Base-by-base conservation (phyloP, 306 rosid genomes). In the Fragaria nilgerrensis region DNA sequence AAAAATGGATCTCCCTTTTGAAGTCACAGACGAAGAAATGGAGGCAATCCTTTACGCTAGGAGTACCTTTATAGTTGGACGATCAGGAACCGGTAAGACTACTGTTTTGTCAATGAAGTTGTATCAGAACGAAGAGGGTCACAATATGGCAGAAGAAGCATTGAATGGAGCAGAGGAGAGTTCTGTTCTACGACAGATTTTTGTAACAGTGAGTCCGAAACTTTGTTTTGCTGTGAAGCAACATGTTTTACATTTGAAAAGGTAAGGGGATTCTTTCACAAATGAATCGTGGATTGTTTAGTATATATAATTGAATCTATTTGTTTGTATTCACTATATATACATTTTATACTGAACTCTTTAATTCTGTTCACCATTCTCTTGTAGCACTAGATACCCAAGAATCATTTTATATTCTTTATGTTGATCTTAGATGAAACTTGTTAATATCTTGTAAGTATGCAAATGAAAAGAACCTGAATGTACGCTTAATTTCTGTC, bases 81-180 rank as follows among this genome's bases (percentile, higher is more conserved):
- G 95, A 11, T 92, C 95, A 32, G 97, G 97, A 36, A 90, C 97
- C 1, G 97, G 97, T 9, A 92, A 92, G 85, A 92, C 95, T 5
- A 90, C 95, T 45, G 87, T 92, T 48, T 61, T 92, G 83, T 85
- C 95, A 1, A 85, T 81, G 91, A 92, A 92, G 79, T 79, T 92
- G 55, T 85, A 70, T 77, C 88, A 87, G 72, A 90, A 84, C 65
- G 97, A 92, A 70, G 70, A 78, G 36, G 36, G 68, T 68, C 79
- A 82, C 82, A 80, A 84, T 25, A 25, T 36, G 78, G 85, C 85
- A 36, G 49, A 77, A 59, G 86, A 83, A 70, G 80, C 55, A 22
- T 23, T 70, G 8, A 79, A 75, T 76, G 90, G 74, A 82, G 71
- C 17, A 32, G 17, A 45, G 17, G 76, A 81, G 65, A 72, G 22